Percentiles rank a stretch among this genome's conserved stretches.
These are phyloP conservation scores for Ephemerocybe angulata DNA, from an alignment of 768 basidiomycete species.

Conservation along the genomic window DNA sequence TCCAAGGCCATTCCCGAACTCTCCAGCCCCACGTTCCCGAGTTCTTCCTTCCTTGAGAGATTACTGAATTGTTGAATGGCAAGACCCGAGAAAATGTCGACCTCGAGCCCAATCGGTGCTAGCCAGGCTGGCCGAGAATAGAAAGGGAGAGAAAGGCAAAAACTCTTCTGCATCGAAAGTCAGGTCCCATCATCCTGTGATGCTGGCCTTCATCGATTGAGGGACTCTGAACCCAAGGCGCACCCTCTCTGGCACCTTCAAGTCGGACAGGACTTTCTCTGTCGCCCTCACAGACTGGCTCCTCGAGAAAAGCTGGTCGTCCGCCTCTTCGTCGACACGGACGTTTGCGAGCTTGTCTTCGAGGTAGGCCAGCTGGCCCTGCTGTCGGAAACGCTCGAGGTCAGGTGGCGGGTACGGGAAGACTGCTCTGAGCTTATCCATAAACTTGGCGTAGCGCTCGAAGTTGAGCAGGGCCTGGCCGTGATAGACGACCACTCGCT, in stretches of 20 bases:
- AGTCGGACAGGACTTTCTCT: constrained; percentile 22
- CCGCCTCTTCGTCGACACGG: constrained; percentile 22
- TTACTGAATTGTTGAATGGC: too few species aligned
- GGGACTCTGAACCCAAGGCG: constrained; percentile 20
- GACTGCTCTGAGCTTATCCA: constrained; percentile 32
- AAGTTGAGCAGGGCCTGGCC: constrained; percentile 41
- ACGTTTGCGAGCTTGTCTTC: constrained; percentile 34
- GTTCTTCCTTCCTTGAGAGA: background rate
- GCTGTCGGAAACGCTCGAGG: constrained; percentile 27
- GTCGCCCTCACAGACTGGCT: constrained; percentile 28
- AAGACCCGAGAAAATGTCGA: too few species aligned
- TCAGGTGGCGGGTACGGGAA: constrained; percentile 30
- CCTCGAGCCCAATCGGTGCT: too few species aligned
- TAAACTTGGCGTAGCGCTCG: constrained; percentile 35
- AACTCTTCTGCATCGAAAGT: background rate
- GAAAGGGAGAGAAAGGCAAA: background rate
- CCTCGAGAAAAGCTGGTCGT: constrained; percentile 31
- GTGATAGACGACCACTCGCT: constrained; percentile 25
- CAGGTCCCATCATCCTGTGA: background rate
- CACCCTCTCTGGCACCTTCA: constrained; percentile 18
- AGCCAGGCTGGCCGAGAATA: too few species aligned
- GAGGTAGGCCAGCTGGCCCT: constrained; percentile 40
- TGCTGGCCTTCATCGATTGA: background rate
- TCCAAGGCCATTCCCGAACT: background rate
- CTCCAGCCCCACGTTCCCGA: background rate